Percentiles rank a stretch among this genome's conserved stretches.
phyloP scores from a whole-genome alignment of 1,284 basidiomycete genomes.

The Phellopilus nigrolimitatus region DNA sequence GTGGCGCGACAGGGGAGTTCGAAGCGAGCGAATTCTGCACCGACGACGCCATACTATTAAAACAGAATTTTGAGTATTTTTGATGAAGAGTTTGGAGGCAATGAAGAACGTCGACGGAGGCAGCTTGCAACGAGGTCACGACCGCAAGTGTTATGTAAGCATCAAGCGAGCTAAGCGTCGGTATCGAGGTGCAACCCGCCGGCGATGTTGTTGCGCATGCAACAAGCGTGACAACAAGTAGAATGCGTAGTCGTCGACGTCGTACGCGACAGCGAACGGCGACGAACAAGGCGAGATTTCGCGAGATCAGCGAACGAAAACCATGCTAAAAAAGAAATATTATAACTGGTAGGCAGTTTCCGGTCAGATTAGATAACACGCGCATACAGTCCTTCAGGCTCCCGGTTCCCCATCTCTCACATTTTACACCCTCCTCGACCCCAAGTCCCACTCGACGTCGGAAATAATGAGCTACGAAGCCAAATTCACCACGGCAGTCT shows the following conservation, averaged over 20 bases:
- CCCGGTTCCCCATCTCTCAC: constrained; percentile 1
- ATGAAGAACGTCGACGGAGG: not conserved
- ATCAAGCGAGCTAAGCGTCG: no score
- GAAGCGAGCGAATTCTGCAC: constrained; percentile 3
- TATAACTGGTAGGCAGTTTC: not conserved
- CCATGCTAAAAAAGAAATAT: not conserved
- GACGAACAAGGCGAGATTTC: not conserved
- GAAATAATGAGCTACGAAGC: constrained; percentile 40
- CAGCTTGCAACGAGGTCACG: not conserved
- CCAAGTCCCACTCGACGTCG: constrained; percentile 15
- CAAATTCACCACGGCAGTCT: constrained; percentile 76
- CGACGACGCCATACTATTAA: constrained; percentile 6
- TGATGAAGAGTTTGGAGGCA: not conserved
- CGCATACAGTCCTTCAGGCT: constrained; percentile 5
- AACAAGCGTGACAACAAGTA: not conserved
- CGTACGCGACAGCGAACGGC: not conserved
- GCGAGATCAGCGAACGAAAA: not conserved
- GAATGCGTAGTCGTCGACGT: not conserved
- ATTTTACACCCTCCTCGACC: not conserved
- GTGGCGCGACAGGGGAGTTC: constrained; percentile 50
- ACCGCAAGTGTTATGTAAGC: no score
- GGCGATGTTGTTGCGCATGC: no score
- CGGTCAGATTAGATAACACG: constrained; percentile 13
- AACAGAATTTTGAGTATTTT: not conserved
- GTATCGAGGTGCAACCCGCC: no score